Conservation (phyloP, 768 basidiomycete genomes). For the Pisolithus tinctorius region DNA sequence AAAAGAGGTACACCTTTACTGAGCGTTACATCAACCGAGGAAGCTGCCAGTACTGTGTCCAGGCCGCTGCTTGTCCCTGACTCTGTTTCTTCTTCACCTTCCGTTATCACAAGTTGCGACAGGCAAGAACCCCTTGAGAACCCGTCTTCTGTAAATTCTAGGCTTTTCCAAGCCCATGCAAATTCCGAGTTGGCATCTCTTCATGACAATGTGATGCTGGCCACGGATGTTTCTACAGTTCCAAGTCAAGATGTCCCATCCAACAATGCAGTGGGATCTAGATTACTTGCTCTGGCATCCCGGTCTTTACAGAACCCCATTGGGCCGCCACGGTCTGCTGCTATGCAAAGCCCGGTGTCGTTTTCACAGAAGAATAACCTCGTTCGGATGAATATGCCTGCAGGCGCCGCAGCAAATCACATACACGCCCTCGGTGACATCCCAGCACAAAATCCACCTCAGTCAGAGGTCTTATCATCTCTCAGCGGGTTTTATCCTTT, state of each 20-base stretch:
- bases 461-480: constrained; percentile 8
- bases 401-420: constrained; percentile 6
- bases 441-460: constrained; percentile 8
- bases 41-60: too few species aligned
- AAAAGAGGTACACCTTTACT: background rate
- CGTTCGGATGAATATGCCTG: constrained; percentile 4
- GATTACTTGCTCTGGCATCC: constrained; percentile 35
- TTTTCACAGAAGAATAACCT: constrained; percentile 19
- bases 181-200: constrained; percentile 14
- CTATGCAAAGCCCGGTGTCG: constrained; percentile 19
- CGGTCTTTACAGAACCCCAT: constrained; percentile 18
- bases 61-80: constrained; percentile 3
- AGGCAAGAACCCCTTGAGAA: constrained; percentile 16
- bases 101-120: constrained; percentile 5
- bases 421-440: constrained; percentile 11
- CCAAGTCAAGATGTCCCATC: constrained; percentile 28
- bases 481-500: constrained; percentile 48
- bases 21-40: background rate
- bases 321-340: constrained; percentile 9
- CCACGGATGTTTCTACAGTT: constrained; percentile 38
- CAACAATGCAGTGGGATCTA: constrained; percentile 35
- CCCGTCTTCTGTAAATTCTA: constrained; percentile 25
- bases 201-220: constrained; percentile 10
- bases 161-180: constrained; percentile 30
- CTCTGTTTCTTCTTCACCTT: background rate